phyloP scores from a whole-genome alignment of 176 grass and related monocot species.

The Rhynchospora tenuis region DNA sequence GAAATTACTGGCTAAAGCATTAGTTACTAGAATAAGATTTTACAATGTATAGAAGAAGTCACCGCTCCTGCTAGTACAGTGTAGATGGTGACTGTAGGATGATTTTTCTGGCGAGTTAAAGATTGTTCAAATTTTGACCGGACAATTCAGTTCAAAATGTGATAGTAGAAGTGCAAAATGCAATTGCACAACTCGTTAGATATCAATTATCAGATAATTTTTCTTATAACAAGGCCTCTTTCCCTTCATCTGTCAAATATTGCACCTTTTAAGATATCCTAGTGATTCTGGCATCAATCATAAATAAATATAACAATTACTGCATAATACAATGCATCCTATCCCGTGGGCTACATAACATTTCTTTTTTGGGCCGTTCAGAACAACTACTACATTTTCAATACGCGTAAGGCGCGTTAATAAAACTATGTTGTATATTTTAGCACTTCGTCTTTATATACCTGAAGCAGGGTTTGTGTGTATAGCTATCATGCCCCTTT shows the following conservation, averaged over 20 bases:
- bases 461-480: neutral
- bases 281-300: neutral
- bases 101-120: neutral
- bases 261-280: neutral
- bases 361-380: neutral
- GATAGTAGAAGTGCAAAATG: neutral
- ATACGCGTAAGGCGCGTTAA: neutral
- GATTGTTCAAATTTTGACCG: neutral
- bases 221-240: neutral
- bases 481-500: neutral
- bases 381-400: neutral
- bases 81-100: neutral
- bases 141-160: neutral
- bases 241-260: neutral
- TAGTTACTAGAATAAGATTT: constrained; percentile 17
- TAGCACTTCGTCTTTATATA: neutral
- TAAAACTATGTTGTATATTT: neutral
- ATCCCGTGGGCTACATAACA: too few relatives aligned
- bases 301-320: too few relatives aligned
- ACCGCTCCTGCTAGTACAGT: neutral
- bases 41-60: neutral
- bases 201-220: neutral
- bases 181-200: neutral
- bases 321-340: too few relatives aligned
- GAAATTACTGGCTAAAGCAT: constrained; percentile 96